Base-by-base conservation (phyloP, 2,329 filamentous ascomycete genomes). In the Nemania sp. region DNA sequence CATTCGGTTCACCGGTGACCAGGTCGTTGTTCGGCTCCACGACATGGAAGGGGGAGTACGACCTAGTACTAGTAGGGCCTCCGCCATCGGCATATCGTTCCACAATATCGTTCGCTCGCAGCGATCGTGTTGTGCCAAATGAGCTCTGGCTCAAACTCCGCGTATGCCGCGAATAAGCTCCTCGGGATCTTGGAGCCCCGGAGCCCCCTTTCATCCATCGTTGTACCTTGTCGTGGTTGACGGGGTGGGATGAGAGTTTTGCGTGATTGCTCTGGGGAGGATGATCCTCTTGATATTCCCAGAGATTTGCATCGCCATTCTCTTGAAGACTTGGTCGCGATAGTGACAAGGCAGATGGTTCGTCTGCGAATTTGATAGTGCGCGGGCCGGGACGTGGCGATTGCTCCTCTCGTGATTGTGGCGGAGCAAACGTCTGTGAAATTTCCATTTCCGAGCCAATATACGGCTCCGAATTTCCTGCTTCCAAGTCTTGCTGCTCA, bases 1-100 rank as follows among this genome's bases (percentile, higher is more conserved):
- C 80, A 73, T 19, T 69, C 72, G 19, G 75, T 75, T 47, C 36
- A 19, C 20, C 31, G 3, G 79, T 80, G 28, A 84, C 68, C 17
- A 78, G 73, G 8, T 75, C 68, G 1, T 75, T 72, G 5, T 77
- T 72, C 1, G 73, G 67, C 3, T 68, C 67, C 5, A 40, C 63
- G 43, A 41, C 34, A 17, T 26, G 14, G 44, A 34, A 50, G 22
- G 24, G 42, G n/a, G 17, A 14, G 23, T 12, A 14, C 22, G 17
- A 34, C 3, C 23, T 48, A 5, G 31, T 33, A 36, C 17, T 37
- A 22, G 36, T 26, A 3, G 41, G 42, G 37, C 51, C 44, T 12
- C 24, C 40, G n/a, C 39, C 33, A n/a, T 50, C 52, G 19, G 15
- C 36, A 20, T 50, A 50, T 24, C 52, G 33, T 19, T 49, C 52